Percentiles rank a stretch among this genome's conserved stretches.
These are phyloP conservation scores for Apiosordaria backusii DNA, from an alignment of 495 filamentous ascomycete genomes.

Conservation along the genomic window DNA sequence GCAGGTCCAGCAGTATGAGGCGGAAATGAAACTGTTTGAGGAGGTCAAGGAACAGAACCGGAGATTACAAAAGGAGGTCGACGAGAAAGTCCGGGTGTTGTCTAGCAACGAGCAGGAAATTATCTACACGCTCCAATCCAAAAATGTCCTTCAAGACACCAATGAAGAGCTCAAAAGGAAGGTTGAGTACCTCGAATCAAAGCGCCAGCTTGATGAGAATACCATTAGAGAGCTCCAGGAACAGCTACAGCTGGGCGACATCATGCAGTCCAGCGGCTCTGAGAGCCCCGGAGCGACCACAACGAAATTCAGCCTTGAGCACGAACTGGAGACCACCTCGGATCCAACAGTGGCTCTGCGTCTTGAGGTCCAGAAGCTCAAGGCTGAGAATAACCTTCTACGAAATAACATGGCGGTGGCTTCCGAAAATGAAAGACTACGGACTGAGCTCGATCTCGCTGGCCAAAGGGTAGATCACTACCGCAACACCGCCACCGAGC, in stretches of 20 bases:
- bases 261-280: slow-evolving; percentile 18
- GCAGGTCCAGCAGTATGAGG: slow-evolving; percentile 52
- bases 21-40: slow-evolving; percentile 63
- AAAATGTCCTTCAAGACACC: slow-evolving; percentile 32
- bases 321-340: slow-evolving; percentile 38
- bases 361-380: slow-evolving; percentile 49
- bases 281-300: slow-evolving; percentile 25
- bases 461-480: slow-evolving; percentile 38
- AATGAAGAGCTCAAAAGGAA: slow-evolving; percentile 32
- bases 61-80: slow-evolving; percentile 48
- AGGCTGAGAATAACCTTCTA: slow-evolving; percentile 52
- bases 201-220: slow-evolving; percentile 36
- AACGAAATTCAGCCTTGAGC: slow-evolving; percentile 38
- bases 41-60: slow-evolving; percentile 55
- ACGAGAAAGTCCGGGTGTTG: slow-evolving; percentile 33
- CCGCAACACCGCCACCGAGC: slow-evolving; percentile 44
- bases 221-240: slow-evolving; percentile 46
- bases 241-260: slow-evolving; percentile 37
- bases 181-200: slow-evolving; percentile 35
- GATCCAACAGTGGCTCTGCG: slow-evolving; percentile 31
- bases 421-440: slow-evolving; percentile 48
- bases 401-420: slow-evolving; percentile 47
- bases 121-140: slow-evolving; percentile 36
- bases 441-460: slow-evolving; percentile 45
- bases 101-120: slow-evolving; percentile 44